A percentile compares a stretch with the other conserved stretches of the same genome.
phyloP scores from a whole-genome alignment of 768 basidiomycete species.

The Megacollybia marginata region DNA sequence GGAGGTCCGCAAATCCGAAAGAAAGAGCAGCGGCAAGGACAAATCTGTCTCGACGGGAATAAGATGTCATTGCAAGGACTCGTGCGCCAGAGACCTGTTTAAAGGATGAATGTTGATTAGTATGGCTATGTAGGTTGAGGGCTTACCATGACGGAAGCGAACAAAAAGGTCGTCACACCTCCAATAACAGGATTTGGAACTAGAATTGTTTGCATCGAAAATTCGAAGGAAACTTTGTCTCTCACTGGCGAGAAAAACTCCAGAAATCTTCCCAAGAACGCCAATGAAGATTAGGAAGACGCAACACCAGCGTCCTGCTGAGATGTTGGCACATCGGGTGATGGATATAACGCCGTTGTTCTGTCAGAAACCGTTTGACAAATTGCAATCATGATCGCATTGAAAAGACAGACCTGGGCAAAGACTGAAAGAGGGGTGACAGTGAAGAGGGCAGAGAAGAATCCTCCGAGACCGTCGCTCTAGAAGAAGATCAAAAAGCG shows the following conservation, averaged over 20 bases:
- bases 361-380: slow-evolving; percentile 18
- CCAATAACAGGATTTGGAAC: slow-evolving; percentile 76
- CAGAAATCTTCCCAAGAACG: slow-evolving; percentile 73
- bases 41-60: slow-evolving; percentile 62
- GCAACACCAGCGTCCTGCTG: slow-evolving; percentile 79
- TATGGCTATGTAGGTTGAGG: too few species aligned
- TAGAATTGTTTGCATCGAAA: too few species aligned
- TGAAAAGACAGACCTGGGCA: slow-evolving; percentile 40
- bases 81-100: slow-evolving; percentile 48
- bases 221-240: too few species aligned
- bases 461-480: slow-evolving; percentile 78
- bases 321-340: slow-evolving; percentile 76
- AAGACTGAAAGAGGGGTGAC: slow-evolving; percentile 76
- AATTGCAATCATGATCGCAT: too few species aligned
- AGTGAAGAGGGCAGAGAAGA: slow-evolving; percentile 74
- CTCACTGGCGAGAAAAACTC: slow-evolving; percentile 64
- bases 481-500: slow-evolving; percentile 35
- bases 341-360: slow-evolving; percentile 81
- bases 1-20: slow-evolving; percentile 65
- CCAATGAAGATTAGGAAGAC: slow-evolving; percentile 75
- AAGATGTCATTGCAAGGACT: slow-evolving; percentile 54
- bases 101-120: too few species aligned
- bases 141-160: slow-evolving; percentile 54
- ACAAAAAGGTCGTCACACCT: slow-evolving; percentile 83
- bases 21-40: slow-evolving; percentile 62